Evolutionary conservation across 2,329 filamentous ascomycete genomes (phyloP).

Genomic region (Exophiala lecanii-corni): DNA sequence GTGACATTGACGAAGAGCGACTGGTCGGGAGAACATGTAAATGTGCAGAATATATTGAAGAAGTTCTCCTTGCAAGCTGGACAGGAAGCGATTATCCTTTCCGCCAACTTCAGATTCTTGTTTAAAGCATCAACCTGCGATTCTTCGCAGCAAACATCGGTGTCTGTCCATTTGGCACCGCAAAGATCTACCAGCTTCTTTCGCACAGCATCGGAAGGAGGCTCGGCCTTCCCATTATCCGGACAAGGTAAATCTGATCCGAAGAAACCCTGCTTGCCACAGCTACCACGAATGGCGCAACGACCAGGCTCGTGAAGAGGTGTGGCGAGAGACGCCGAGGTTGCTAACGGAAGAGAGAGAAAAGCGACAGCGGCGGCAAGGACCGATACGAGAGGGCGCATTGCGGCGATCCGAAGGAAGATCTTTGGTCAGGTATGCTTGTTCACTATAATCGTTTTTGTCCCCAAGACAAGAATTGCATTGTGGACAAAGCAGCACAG

Average conservation of each 20-base stretch:
- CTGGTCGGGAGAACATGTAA: slow-evolving; percentile 96
- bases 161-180: slow-evolving; percentile 77
- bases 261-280: slow-evolving; percentile 86
- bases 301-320: slow-evolving; percentile 75
- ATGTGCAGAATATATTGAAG: slow-evolving; percentile 96
- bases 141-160: slow-evolving; percentile 76
- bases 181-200: slow-evolving; percentile 79
- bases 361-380: slow-evolving; percentile 12
- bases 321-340: slow-evolving; percentile 27
- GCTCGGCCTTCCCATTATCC: slow-evolving; percentile 77
- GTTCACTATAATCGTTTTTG: too few species aligned
- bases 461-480: too few species aligned
- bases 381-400: slow-evolving; percentile 8
- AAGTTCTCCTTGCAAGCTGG: slow-evolving; percentile 98
- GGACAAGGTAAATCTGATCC: slow-evolving; percentile 85
- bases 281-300: slow-evolving; percentile 86
- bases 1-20: slow-evolving; percentile 94
- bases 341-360: slow-evolving; percentile 12
- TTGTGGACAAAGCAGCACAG: too few species aligned
- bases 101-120: slow-evolving; percentile 79
- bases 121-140: slow-evolving; percentile 81
- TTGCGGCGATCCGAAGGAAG: slow-evolving; percentile 4
- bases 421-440: too few species aligned
- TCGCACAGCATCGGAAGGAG: slow-evolving; percentile 67
- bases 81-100: slow-evolving; percentile 84